Base-by-base conservation (phyloP, 495 filamentous ascomycete genomes). In the Aspergillus mulundensis region DNA sequence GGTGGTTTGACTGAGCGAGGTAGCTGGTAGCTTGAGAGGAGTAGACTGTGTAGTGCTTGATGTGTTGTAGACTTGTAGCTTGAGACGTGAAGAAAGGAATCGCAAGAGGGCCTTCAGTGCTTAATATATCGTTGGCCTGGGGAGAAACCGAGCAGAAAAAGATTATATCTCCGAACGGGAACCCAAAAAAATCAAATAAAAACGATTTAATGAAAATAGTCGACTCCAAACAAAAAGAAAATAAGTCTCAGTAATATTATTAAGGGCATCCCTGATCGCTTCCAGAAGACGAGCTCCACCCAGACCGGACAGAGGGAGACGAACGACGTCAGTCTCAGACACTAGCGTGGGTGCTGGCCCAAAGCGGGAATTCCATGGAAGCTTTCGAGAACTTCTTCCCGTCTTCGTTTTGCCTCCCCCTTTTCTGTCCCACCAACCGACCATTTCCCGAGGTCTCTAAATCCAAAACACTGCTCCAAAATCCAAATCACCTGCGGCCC, bases 301-400 rank as follows among this genome's bases (percentile, higher is more conserved):
- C 34, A 1, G 11, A 38, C 32, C 59, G 59, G 57, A 47, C 56
- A 57, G 57, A 60, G 54, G 62, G 54, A 55, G 60, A 50, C 53
- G 44, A 65, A 61, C 62, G 47, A 65, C 62, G 62, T 65, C 62
- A 52, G 39, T 39, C 54, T 50, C 48, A 53, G 23, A 45, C 52
- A 50, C 58, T 64, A 64, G 55, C 53, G 30, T 30, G 39, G n/a
- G 38, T 40, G 1, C 50, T 10, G 57, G 40, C 66, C 66, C 61
- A 59, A 72, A 70, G 47, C 11, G 72, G 72, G 61, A 75, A 73
- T 68, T 45, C 62, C 59, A 69, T 61, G 57, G 72, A 75, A 75
- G 65, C 58, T 73, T 75, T 75, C 72, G 72, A 73, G 72, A 75
- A 75, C 67, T 58, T 66, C 68, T 42, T 69, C 68, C 60, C 5